These are phyloP conservation scores for Colletotrichum aenigma DNA, from an alignment of 2,329 filamentous ascomycete genomes.

Conservation along the genomic window DNA sequence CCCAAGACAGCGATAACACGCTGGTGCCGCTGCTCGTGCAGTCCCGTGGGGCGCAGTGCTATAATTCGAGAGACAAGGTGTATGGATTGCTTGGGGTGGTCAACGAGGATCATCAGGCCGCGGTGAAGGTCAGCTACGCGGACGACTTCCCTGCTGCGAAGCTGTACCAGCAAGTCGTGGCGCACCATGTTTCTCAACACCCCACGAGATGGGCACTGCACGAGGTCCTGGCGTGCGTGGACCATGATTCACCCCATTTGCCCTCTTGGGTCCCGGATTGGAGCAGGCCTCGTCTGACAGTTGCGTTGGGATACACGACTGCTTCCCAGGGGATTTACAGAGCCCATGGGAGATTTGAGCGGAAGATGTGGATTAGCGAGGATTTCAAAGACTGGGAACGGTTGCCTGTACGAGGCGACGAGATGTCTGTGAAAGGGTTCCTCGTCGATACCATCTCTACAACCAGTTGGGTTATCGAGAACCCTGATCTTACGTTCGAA, in stretches of 20 bases:
- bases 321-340: neutral
- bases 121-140: neutral
- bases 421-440: neutral
- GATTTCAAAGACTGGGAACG: neutral
- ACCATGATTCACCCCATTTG: neutral
- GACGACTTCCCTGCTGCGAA: neutral
- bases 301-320: neutral
- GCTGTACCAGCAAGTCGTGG: neutral
- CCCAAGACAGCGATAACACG: neutral
- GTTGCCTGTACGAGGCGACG: neutral
- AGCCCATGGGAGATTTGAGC: neutral
- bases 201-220: neutral
- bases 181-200: neutral
- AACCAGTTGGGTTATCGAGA: neutral
- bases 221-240: neutral
- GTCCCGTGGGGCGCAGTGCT: neutral
- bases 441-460: neutral
- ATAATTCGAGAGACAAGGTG: neutral
- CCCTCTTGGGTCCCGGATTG: conserved; percentile 16
- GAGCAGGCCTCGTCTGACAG: neutral
- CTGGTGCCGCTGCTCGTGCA: neutral
- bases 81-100: conserved; percentile 1
- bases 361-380: neutral
- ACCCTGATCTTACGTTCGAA: conserved; percentile 19
- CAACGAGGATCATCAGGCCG: neutral